phyloP scores from a whole-genome alignment of 352 stramenopile genomes.

The Pilasporangium apinafurcum region DNA sequence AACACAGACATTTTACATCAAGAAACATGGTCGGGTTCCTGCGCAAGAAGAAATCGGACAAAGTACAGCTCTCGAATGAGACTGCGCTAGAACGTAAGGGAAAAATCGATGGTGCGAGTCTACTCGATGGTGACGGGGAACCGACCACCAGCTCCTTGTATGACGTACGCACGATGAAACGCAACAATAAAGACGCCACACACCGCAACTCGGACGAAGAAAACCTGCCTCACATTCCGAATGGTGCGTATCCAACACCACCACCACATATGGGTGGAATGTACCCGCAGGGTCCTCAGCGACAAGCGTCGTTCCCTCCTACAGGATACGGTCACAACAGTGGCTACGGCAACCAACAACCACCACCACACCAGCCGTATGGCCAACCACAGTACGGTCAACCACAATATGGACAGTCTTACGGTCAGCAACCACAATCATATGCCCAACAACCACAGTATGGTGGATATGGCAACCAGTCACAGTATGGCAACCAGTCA shows the following conservation, averaged over 20 bases:
- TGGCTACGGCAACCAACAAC: slow-evolving; percentile 10
- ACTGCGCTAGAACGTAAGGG: slow-evolving; percentile 81
- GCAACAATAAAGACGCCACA: slow-evolving; percentile 13
- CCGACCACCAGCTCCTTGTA: slow-evolving; percentile 68
- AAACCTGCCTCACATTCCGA: slow-evolving; percentile 24
- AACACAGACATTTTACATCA: not conserved
- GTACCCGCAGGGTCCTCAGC: slow-evolving; percentile 32
- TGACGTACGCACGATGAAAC: slow-evolving; percentile 34
- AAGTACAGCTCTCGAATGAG: slow-evolving; percentile 51
- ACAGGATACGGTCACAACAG: slow-evolving; percentile 3
- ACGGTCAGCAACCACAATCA: no score
- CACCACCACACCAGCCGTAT: slow-evolving; percentile 5
- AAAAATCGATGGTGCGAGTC: slow-evolving; percentile 74
- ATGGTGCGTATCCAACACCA: slow-evolving; percentile 12
- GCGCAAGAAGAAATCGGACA: slow-evolving; percentile 84
- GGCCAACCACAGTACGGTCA: slow-evolving; percentile 23
- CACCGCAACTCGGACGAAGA: slow-evolving; percentile 64
- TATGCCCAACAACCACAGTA: slow-evolving; percentile 14
- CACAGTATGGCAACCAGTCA: no score
- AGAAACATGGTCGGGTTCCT: slow-evolving; percentile 66
- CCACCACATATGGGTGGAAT: slow-evolving; percentile 44
- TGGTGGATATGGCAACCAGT: no score
- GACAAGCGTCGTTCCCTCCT: slow-evolving; percentile 15
- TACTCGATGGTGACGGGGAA: slow-evolving; percentile 79
- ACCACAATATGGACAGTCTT: slow-evolving; percentile 11